A percentile compares a stretch with the other conserved stretches of the same genome.
These are phyloP conservation scores for Gymnopilus dilepis DNA, from an alignment of 768 basidiomycete species.

Conservation along the genomic window DNA sequence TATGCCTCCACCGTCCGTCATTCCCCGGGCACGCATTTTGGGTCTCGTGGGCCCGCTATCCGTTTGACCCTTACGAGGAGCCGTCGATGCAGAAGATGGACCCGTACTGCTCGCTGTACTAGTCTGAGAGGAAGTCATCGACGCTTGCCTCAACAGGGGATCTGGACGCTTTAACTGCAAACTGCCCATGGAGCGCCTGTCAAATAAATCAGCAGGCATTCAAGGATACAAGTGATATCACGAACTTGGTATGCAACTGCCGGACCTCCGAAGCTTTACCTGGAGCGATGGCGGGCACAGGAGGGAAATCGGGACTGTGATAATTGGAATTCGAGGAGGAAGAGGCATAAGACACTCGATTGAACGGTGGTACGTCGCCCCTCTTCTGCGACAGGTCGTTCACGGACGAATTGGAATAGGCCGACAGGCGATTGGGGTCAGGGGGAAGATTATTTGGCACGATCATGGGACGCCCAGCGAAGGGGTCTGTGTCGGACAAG, in stretches of 20 bases:
- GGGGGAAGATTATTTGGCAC: constrained; percentile 44
- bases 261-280: constrained; percentile 21
- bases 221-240: constrained; percentile 9
- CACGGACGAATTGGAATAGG: constrained; percentile 56
- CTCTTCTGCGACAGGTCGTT: constrained; percentile 49
- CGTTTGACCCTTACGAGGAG: constrained; percentile 19
- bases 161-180: constrained; percentile 28
- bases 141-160: constrained; percentile 24
- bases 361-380: constrained; percentile 38
- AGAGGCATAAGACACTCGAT: constrained; percentile 60
- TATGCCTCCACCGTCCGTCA: constrained; percentile 46
- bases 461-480: constrained; percentile 54
- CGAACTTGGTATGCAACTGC: constrained; percentile 29
- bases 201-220: background rate
- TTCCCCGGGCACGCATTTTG: constrained; percentile 50
- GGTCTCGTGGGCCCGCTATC: constrained; percentile 38
- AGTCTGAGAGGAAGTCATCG: constrained; percentile 18
- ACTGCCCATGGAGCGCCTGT: constrained; percentile 37
- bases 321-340: constrained; percentile 60
- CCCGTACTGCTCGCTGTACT: constrained; percentile 26
- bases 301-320: constrained; percentile 34
- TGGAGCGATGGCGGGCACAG: constrained; percentile 9
- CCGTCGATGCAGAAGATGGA: constrained; percentile 39
- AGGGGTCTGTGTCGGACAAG: constrained; percentile 68
- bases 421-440: constrained; percentile 56